Evolutionary conservation across 2,329 filamentous ascomycete genomes (phyloP).

Genomic region (Passalora sequoiae): DNA sequence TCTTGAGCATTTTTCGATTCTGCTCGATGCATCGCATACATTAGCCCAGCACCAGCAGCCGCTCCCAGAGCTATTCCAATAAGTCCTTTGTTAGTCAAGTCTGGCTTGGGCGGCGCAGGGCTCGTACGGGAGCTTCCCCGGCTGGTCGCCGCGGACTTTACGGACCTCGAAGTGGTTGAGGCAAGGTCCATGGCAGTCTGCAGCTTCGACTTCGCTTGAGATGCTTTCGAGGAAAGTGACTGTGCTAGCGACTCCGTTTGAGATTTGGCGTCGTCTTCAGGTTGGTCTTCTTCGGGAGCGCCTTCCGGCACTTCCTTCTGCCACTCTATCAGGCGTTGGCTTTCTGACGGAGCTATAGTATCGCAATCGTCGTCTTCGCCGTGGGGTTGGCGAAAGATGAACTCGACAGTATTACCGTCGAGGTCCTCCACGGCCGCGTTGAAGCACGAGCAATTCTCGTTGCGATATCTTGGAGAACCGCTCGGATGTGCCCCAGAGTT

Average conservation of each 20-base stretch:
- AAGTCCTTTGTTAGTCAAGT: constrained; percentile 25
- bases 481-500: constrained; percentile 59
- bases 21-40: constrained; percentile 66
- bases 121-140: constrained; percentile 15
- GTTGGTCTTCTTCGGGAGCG: constrained; percentile 15
- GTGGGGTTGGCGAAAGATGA: constrained; percentile 53
- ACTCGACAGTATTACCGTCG: constrained; percentile 80
- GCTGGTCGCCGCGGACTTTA: constrained; percentile 18
- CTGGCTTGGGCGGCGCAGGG: constrained; percentile 18
- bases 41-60: constrained; percentile 69
- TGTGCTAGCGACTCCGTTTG: background rate
- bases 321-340: constrained; percentile 44
- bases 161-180: constrained; percentile 22
- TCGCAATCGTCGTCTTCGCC: constrained; percentile 35
- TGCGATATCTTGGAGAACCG: constrained; percentile 51
- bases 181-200: constrained; percentile 26
- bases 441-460: constrained; percentile 53
- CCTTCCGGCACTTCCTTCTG: constrained; percentile 36
- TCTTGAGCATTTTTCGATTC: constrained; percentile 48
- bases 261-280: constrained; percentile 19
- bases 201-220: constrained; percentile 21
- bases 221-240: constrained; percentile 18
- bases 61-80: constrained; percentile 74
- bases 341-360: constrained; percentile 35
- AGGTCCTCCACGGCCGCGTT: constrained; percentile 66